Evolutionary conservation across 2,329 filamentous ascomycete genomes (phyloP).

Genomic region (Penicillium polonicum): DNA sequence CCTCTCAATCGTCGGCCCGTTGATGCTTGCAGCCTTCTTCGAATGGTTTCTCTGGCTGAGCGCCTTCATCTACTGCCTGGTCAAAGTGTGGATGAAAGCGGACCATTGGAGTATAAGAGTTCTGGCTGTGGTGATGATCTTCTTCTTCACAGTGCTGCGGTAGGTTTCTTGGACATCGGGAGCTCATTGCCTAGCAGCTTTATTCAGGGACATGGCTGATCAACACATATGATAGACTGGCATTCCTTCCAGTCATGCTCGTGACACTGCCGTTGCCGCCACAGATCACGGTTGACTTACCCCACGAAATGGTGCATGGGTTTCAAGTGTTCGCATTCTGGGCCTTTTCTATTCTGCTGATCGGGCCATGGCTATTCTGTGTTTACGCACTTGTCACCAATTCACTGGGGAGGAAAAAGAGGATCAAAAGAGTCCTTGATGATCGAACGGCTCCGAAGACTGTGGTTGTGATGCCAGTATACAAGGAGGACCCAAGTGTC

Average conservation of each 20-base stretch:
- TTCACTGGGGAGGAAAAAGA: constrained; percentile 75
- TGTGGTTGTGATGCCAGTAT: constrained; percentile 95
- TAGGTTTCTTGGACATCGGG: constrained; percentile 42
- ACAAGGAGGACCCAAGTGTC: constrained; percentile 83
- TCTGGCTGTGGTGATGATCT: constrained; percentile 71
- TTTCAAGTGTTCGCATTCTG: constrained; percentile 97
- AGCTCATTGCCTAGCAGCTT: neutral
- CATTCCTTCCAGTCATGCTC: constrained; percentile 92
- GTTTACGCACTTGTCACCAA: constrained; percentile 88
- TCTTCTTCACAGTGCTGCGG: constrained; percentile 74
- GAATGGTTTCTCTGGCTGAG: constrained; percentile 95
- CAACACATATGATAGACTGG: constrained; percentile 53
- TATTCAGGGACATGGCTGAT: constrained; percentile 2
- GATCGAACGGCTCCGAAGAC: constrained; percentile 87
- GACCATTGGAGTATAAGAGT: constrained; percentile 81
- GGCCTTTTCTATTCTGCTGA: constrained; percentile 81
- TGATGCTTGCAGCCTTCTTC: constrained; percentile 80
- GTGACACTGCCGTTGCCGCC: constrained; percentile 83
- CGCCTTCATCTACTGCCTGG: constrained; percentile 88
- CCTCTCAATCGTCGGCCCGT: constrained; percentile 71
- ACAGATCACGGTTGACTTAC: constrained; percentile 71
- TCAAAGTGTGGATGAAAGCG: constrained; percentile 85
- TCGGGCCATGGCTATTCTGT: constrained; percentile 88
- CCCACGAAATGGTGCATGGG: constrained; percentile 62
- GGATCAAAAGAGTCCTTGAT: constrained; percentile 80